Percentiles rank a stretch among this genome's conserved stretches.
These are phyloP conservation scores for Colletotrichum tabaci DNA, from an alignment of 2,329 filamentous ascomycete species.

Conservation along the genomic window DNA sequence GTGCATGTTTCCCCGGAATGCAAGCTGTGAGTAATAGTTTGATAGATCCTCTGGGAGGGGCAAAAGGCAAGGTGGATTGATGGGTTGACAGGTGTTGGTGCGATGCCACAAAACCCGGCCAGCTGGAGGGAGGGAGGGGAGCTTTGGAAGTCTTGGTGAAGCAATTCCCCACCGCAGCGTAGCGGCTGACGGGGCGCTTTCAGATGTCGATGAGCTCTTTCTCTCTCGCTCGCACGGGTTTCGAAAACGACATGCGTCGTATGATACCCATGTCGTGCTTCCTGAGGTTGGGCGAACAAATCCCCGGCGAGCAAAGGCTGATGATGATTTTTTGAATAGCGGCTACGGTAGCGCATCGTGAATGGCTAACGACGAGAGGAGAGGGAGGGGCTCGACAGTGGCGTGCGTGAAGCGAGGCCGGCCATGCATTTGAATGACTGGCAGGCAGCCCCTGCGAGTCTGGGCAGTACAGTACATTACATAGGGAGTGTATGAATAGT, in stretches of 20 bases:
- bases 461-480: conserved; percentile 7
- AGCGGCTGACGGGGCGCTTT: conserved; percentile 28
- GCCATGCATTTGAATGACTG: conserved; percentile 24
- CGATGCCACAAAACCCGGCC: background rate
- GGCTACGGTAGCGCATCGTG: conserved; percentile 2
- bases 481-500: too few species aligned
- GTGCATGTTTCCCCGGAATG: conserved; percentile 24
- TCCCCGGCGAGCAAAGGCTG: conserved; percentile 17
- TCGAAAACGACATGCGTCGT: conserved; percentile 22
- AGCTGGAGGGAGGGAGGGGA: background rate
- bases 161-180: conserved; percentile 24
- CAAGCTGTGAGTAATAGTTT: conserved; percentile 39
- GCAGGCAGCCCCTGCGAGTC: conserved; percentile 28
- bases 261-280: conserved; percentile 34
- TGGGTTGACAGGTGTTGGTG: conserved; percentile 10
- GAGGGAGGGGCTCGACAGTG: conserved; percentile 24
- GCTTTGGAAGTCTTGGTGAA: conserved; percentile 13
- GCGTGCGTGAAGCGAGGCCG: conserved; percentile 24
- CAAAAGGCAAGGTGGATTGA: conserved; percentile 12
- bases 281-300: conserved; percentile 22
- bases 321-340: background rate
- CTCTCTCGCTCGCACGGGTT: conserved; percentile 13
- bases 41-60: conserved; percentile 24
- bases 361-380: conserved; percentile 11
- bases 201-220: conserved; percentile 29